Evolutionary conservation across 305 asterid species (phyloP), one percentile per base, ranked within the genome.

Genomic region (Plantago lanceolata): DNA sequence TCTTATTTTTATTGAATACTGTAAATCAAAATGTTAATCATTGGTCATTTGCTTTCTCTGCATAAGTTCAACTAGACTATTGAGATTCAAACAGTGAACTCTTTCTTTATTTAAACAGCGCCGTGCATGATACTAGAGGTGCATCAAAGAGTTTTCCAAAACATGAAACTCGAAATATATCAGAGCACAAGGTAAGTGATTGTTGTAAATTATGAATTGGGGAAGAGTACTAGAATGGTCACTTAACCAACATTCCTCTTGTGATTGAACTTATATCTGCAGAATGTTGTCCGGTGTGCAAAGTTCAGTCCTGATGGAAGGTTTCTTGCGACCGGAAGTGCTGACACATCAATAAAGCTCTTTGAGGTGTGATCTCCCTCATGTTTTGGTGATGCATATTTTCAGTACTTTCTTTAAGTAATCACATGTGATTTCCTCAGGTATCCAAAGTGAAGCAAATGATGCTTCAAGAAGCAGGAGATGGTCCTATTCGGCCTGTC

Each of bases 231-330:
- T 58, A 21, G 31, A 66, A 19, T 69, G 76, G 45, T 59, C 44
- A 58, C 16, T 45, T 71, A 52, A 55, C 28, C 47, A 73, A 61
- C n/a, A 51, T 63, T 52, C 57, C 49, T 19, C 13, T 6, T 14
- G 0, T 28, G 18, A 18, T 50, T 53, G 55, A 29, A 69, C 61
- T 72, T 26, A 19, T 13, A 24, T 60, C 59, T 43, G 59, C 59
- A 89, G 96, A 86, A 79, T 76, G 86, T 77, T 44, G 94, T 91
- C 47, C 84, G 91, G 76, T 89, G 95, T 73, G 96, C 95, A 72
- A 86, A 88, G 76, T 86, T 86, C 63, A 89, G 96, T 71, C 90
- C 88, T 29, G 96, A 89, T 77, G 95, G 96, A 74, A 85, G 87
- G 78, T 83, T 81, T 79, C 82, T 89, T 79, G 96, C 96, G 35